Evolutionary conservation across 306 rosid species (phyloP).

Genomic region (Cucurbita ficifolia): DNA sequence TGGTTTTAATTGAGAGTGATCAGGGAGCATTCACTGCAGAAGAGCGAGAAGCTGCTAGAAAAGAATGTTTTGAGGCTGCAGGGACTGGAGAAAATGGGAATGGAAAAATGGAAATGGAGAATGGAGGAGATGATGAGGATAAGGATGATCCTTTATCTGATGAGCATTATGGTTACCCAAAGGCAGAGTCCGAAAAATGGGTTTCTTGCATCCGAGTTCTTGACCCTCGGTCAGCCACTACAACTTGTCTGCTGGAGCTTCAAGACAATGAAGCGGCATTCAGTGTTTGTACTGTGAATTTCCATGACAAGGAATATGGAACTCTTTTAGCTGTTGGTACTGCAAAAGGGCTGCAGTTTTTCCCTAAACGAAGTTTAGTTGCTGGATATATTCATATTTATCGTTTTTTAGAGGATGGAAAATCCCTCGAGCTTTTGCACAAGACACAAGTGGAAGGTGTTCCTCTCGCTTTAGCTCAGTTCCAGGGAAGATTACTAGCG

Average conservation of each 20-base stretch:
- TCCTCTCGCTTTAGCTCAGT: conserved; percentile 83
- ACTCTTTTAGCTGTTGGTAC: conserved; percentile 95
- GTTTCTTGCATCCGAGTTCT: conserved; percentile 95
- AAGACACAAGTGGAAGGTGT: conserved; percentile 95
- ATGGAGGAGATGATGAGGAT: conserved; percentile 88
- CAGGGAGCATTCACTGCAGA: conserved; percentile 85
- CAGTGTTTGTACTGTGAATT: conserved; percentile 82
- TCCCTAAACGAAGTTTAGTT: conserved; percentile 47
- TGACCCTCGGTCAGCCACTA: conserved; percentile 67
- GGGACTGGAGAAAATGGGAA: conserved; percentile 66
- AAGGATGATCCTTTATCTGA: conserved; percentile 65
- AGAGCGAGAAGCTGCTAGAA: conserved; percentile 88
- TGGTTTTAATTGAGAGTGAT: conserved; percentile 89
- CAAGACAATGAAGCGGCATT: conserved; percentile 95
- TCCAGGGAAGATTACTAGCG: conserved; percentile 93
- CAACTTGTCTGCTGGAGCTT: conserved; percentile 90
- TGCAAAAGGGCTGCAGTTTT: conserved; percentile 83
- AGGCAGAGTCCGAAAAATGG: conserved; percentile 84
- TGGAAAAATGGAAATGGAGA: conserved; percentile 75
- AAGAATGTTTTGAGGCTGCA: conserved; percentile 71
- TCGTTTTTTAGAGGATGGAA: conserved; percentile 86
- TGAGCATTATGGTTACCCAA: conserved; percentile 94
- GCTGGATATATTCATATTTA: conserved; percentile 86
- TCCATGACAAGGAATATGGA: conserved; percentile 91
- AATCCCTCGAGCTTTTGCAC: conserved; percentile 80